These are phyloP conservation scores for Globisporangium uncinulatum DNA, from an alignment of 352 stramenopile species.

Conservation along the genomic window DNA sequence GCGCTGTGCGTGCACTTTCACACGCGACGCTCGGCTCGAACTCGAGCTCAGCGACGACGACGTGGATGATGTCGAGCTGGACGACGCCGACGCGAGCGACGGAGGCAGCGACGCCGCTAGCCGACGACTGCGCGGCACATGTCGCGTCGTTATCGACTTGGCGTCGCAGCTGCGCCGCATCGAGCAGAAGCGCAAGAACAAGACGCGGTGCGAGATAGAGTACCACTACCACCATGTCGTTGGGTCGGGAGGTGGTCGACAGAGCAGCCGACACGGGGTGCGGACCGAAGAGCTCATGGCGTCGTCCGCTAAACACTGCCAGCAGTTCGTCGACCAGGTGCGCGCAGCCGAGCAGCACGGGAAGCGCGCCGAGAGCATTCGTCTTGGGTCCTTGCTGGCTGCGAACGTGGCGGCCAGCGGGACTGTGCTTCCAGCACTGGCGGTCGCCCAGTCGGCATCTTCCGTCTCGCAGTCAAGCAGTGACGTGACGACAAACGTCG, in stretches of 20 bases:
- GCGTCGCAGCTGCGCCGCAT: slow-evolving; percentile 34
- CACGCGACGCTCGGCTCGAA: slow-evolving; percentile 23
- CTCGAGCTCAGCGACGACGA: slow-evolving; percentile 31
- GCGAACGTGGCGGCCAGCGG: slow-evolving; percentile 1
- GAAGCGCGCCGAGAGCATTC: slow-evolving; percentile 27
- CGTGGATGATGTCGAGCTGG: slow-evolving; percentile 13
- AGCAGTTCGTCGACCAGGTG: slow-evolving; percentile 53
- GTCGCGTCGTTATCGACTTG: slow-evolving; percentile 35
- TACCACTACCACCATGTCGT: slow-evolving; percentile 15
- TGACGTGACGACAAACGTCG: neutral
- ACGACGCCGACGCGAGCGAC: slow-evolving; percentile 5
- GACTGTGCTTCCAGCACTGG: no score
- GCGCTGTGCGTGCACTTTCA: slow-evolving; percentile 41
- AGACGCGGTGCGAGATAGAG: slow-evolving; percentile 49
- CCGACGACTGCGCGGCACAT: slow-evolving; percentile 6
- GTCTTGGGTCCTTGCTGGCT: slow-evolving; percentile 15
- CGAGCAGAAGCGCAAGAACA: slow-evolving; percentile 50
- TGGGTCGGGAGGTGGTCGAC: neutral
- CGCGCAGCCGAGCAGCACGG: slow-evolving; percentile 30
- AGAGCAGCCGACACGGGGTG: neutral
- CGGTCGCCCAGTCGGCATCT: neutral
- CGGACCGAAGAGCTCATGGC: slow-evolving; percentile 65
- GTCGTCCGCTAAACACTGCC: slow-evolving; percentile 52
- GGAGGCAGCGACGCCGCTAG: slow-evolving; percentile 5
- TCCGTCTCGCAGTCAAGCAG: neutral